Evolutionary conservation across 495 filamentous ascomycete genomes (phyloP), one percentile per base, ranked within the genome.

Genomic region (Penicillium chermesinum): DNA sequence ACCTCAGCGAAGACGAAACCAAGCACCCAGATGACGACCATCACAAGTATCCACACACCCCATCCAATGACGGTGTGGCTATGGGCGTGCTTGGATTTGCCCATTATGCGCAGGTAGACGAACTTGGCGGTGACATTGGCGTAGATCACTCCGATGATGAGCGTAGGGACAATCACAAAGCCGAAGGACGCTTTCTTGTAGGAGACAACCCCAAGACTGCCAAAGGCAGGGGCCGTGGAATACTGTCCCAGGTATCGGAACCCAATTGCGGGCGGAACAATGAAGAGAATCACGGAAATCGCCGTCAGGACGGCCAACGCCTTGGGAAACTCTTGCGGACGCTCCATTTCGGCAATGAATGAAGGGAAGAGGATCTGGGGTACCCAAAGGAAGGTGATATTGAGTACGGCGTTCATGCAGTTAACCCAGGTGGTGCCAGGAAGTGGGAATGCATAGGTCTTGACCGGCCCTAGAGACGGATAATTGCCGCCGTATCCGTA

Each of bases 321-420:
- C 44, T 80, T 78, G 52, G 78, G 76, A 40, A 76, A 78, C 45
- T 81, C 74, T 37, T 78, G 70, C 0, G 79, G 79, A 17, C 59
- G 58, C 48, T 75, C 68, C 78, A 82, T 81, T 55, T 82, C 79
- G 2, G 77, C 69, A 46, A 82, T 77, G 47, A 82, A 68, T 30
- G 72, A 73, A 18, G 78, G 78, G 55, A 82, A 81, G 55, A 79
- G 71, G 52, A 81, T 72, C 46, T 73, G 70, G 0, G 71, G 68
- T 6, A 75, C 68, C 70, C 69, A 74, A 54, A 73, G 61, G 50
- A 68, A 73, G 17, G 67, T 69, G 50, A 73, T 71, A 42, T 73
- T 73, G 1, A 72, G 41, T 3, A 73, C 68, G 14, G 70, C 72
- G 47, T 75, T 75, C 68, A 75, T 64, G 57, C 69, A 71, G 10